Evolutionary conservation across 1,284 basidiomycete species (phyloP).

Genomic region (Exsudoporus floridanus): DNA sequence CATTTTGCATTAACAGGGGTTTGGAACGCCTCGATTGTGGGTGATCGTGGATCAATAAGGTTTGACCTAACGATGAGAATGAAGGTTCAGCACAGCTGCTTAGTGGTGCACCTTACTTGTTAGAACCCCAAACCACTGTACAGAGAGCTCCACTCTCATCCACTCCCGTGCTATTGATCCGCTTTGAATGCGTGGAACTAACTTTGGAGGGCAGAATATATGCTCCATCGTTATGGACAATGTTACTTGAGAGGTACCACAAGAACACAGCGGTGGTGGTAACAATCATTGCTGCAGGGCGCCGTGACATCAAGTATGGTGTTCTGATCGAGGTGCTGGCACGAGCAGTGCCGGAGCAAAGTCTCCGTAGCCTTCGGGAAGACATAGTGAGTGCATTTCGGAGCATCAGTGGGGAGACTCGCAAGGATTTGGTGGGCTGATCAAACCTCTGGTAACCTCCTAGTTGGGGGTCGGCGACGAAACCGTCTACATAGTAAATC

Average conservation of each 20-base stretch:
- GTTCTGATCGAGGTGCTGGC: slow-evolving; percentile 13
- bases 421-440: background rate
- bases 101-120: slow-evolving; percentile 41
- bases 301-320: background rate
- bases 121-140: slow-evolving; percentile 58
- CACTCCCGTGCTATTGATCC: slow-evolving; percentile 25
- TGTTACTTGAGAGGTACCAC: slow-evolving; percentile 36
- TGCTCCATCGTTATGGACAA: slow-evolving; percentile 38
- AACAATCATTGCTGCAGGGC: slow-evolving; percentile 14
- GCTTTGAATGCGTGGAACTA: background rate
- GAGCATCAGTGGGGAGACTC: slow-evolving; percentile 5
- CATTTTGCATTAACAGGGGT: slow-evolving; percentile 52
- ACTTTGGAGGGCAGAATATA: slow-evolving; percentile 10
- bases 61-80: slow-evolving; percentile 40
- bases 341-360: slow-evolving; percentile 24
- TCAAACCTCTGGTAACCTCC: background rate
- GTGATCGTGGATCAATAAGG: slow-evolving; percentile 42
- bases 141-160: slow-evolving; percentile 35
- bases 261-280: slow-evolving; percentile 31
- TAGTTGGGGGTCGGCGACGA: slow-evolving; percentile 6
- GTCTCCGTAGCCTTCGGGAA: background rate
- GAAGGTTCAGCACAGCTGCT: background rate
- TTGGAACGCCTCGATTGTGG: slow-evolving; percentile 42
- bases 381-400: slow-evolving; percentile 9
- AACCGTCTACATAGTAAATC: background rate